Evolutionary conservation across 139 green algal genomes (phyloP).

Genomic region (Chloropicon primus): DNA sequence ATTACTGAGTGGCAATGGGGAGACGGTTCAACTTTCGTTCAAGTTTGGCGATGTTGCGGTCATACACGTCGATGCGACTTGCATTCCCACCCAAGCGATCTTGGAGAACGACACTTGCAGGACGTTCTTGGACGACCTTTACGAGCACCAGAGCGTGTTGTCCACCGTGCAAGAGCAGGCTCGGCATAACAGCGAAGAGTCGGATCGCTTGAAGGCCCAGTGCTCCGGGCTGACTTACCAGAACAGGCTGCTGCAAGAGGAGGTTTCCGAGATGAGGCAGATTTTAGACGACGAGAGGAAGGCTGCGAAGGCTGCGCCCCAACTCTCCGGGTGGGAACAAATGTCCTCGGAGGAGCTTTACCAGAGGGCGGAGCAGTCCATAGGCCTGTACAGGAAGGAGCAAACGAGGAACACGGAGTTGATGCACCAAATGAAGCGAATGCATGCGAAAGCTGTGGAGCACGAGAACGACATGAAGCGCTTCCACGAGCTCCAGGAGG

Average conservation of each 20-base stretch:
- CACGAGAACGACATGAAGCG: neutral
- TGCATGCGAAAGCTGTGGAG: slow-evolving; percentile 1
- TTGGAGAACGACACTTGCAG: neutral
- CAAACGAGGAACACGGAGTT: slow-evolving; percentile 7
- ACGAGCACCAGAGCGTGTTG: neutral
- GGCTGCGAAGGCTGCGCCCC: neutral
- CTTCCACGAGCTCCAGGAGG: slow-evolving; percentile 39
- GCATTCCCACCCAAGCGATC: neutral
- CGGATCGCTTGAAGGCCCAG: neutral
- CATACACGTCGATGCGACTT: neutral
- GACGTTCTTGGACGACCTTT: neutral
- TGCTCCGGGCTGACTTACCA: neutral
- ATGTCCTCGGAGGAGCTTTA: neutral
- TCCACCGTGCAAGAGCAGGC: neutral
- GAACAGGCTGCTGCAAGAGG: neutral
- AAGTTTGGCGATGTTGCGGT: neutral
- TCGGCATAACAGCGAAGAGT: neutral
- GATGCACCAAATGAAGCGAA: neutral
- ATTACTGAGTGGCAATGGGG: neutral
- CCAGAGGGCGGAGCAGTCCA: neutral
- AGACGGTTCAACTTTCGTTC: neutral
- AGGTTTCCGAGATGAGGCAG: neutral
- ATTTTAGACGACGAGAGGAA: slow-evolving; percentile 5
- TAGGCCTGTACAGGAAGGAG: neutral
- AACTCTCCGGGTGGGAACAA: neutral